These are phyloP conservation scores for Fraxinus sp. DNA, from an alignment of 305 asterid species.

Conservation along the genomic window DNA sequence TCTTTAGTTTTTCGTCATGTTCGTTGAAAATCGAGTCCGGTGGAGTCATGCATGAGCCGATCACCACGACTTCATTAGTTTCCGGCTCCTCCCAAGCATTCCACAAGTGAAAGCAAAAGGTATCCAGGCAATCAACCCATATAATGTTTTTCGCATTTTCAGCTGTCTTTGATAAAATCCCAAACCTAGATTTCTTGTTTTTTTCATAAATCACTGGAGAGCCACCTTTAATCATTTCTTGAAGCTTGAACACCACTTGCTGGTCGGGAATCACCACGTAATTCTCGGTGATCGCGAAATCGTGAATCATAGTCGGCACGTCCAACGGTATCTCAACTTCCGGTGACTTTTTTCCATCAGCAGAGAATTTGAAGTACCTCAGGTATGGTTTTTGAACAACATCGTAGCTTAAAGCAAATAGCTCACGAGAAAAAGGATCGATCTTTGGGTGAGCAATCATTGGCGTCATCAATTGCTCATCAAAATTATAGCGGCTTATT, in stretches of 20 bases:
- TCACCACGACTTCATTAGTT: slow-evolving; percentile 44
- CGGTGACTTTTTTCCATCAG: slow-evolving; percentile 31
- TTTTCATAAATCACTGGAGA: slow-evolving; percentile 50
- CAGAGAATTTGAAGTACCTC: slow-evolving; percentile 39
- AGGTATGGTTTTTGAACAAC: slow-evolving; percentile 44
- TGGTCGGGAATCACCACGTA: slow-evolving; percentile 51
- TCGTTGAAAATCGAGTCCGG: slow-evolving; percentile 54
- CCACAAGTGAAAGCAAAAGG: slow-evolving; percentile 55
- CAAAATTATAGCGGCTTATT: slow-evolving; percentile 38
- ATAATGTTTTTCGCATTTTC: slow-evolving; percentile 20
- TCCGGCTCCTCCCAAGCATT: slow-evolving; percentile 58
- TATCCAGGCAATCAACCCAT: slow-evolving; percentile 47
- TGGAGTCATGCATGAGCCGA: slow-evolving; percentile 62
- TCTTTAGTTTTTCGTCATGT: slow-evolving; percentile 30
- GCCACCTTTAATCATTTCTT: slow-evolving; percentile 49
- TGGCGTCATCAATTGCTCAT: slow-evolving; percentile 30
- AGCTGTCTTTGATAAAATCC: slow-evolving; percentile 41
- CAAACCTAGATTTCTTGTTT: slow-evolving; percentile 46
- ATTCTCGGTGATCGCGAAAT: slow-evolving; percentile 48
- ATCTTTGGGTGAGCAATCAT: slow-evolving; percentile 59
- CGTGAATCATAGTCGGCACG: slow-evolving; percentile 49
- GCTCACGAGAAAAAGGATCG: slow-evolving; percentile 46
- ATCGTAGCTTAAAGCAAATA: slow-evolving; percentile 46
- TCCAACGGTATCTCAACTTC: slow-evolving; percentile 38
- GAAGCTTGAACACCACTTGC: slow-evolving; percentile 51